These are phyloP conservation scores for Coniochaeta sp. DNA, from an alignment of 2,329 filamentous ascomycete genomes.

Conservation along the genomic window DNA sequence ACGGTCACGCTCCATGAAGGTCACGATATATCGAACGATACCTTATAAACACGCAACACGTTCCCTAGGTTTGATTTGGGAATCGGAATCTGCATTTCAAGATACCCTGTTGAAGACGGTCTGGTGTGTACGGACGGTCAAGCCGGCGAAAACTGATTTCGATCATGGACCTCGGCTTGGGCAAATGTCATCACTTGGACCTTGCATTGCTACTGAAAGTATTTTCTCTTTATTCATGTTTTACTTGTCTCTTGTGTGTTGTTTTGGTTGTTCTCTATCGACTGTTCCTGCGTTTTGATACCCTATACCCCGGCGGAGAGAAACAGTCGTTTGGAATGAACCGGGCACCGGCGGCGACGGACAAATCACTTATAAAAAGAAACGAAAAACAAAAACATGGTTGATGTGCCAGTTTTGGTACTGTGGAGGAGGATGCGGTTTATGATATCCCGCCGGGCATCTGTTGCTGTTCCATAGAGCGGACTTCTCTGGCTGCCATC, in stretches of 20 bases:
- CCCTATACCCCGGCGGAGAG: constrained; percentile 25
- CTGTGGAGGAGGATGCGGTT: constrained; percentile 10
- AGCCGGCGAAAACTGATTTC: background rate
- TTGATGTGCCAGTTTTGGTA: background rate
- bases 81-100: constrained; percentile 50
- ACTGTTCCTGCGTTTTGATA: constrained; percentile 21
- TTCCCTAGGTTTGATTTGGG: constrained; percentile 28
- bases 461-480: constrained; percentile 6
- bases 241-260: constrained; percentile 14
- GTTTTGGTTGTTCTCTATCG: constrained; percentile 17
- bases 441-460: constrained; percentile 2
- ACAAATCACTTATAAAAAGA: constrained; percentile 4
- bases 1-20: constrained; percentile 10
- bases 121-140: constrained; percentile 1
- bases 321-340: constrained; percentile 15
- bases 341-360: constrained; percentile 1
- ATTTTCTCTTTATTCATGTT: constrained; percentile 11
- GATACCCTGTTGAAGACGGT: constrained; percentile 43
- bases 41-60: constrained; percentile 7
- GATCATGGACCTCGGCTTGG: background rate
- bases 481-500: background rate
- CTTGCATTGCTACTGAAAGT: background rate
- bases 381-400: constrained; percentile 9
- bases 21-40: constrained; percentile 12
- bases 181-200: constrained; percentile 4